Base-by-base conservation (phyloP, 2,329 filamentous ascomycete genomes). In the Talaromyces sp. region DNA sequence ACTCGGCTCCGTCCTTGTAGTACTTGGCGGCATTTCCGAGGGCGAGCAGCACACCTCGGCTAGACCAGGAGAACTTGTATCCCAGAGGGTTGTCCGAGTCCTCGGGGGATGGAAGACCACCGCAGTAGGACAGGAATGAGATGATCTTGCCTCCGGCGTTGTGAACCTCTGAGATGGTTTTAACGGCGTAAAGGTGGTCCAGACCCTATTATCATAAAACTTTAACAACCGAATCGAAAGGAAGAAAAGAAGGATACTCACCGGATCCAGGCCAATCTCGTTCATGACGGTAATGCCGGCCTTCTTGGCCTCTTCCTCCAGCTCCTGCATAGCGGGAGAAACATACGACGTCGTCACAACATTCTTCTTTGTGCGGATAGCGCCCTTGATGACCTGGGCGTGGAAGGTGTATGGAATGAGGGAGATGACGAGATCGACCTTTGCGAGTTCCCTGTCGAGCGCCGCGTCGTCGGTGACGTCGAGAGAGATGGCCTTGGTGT, bases 271-370 rank as follows among this genome's bases (percentile, higher is more conserved):
- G 65, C 92, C 92, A 73, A 96, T 96, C 85, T 98, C 94, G 80
- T 98, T 97, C 90, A 97, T 93, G 74, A 97, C 93, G 10, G 92
- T 96, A 74, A 97, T 97, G 64, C 92, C 93, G 18, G 94, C 94
- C 65, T 89, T 90, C 84, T 96, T 96, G 75, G 85, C 87, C 69
- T 89, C 82, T 70, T 87, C 82, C 71, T 97, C 89, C 57, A 98
- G 87, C 81, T 93, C 94, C 80, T 89, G 78, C 92, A 97, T 97
- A 67, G 91, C 91, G 3, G 92, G 92, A 4, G 91, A 96, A 68
- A 96, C 90, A 74, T 98, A 98, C 67, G 87, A 92, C 33, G 94
- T 97, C 63, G 94, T 97, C 72, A 98, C 93, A 64, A 98, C 92
- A 81, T 98, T 82, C 85, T 94, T 96, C 90, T 96, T 97, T 72